Evolutionary conservation across 805 yeast genomes (phyloP).

Genomic region (Hanseniaspora mollemarum): DNA sequence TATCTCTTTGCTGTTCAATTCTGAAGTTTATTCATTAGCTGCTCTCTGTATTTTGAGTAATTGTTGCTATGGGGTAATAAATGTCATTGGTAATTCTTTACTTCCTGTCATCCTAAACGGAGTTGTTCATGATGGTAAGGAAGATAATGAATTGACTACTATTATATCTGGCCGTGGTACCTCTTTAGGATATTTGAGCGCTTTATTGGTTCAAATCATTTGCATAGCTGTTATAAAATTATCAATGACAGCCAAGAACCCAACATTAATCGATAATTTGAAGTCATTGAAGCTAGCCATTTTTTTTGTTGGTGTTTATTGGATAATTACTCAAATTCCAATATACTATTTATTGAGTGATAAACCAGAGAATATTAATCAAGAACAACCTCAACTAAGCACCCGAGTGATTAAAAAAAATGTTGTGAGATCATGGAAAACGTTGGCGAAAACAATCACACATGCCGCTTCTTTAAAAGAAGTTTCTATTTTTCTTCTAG

Average conservation of each 20-base stretch:
- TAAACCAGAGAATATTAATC: not conserved
- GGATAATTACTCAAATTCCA: conserved; percentile 63
- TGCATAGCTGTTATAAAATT: conserved; percentile 41
- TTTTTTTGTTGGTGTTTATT: conserved; percentile 60
- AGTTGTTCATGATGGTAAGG: conserved; percentile 15
- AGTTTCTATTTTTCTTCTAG: conserved; percentile 51
- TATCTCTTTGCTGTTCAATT: conserved; percentile 29
- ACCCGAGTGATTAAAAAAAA: conserved; percentile 26
- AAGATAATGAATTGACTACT: conserved; percentile 35
- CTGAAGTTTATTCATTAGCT: conserved; percentile 31
- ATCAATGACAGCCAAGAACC: conserved; percentile 14
- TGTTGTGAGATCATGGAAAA: conserved; percentile 50
- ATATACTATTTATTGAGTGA: conserved; percentile 36
- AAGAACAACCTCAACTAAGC: not conserved
- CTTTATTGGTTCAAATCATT: conserved; percentile 50
- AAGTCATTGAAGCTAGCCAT: conserved; percentile 44
- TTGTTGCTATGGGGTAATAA: conserved; percentile 63
- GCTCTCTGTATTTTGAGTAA: conserved; percentile 51
- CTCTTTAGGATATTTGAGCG: conserved; percentile 59
- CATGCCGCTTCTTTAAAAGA: conserved; percentile 53
- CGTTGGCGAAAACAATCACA: conserved; percentile 43
- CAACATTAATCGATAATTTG: conserved; percentile 18
- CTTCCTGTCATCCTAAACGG: conserved; percentile 50
- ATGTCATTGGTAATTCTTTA: conserved; percentile 68
- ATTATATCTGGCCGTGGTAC: conserved; percentile 58